phyloP scores from a whole-genome alignment of 805 yeast species.

The Zygosaccharomyces bailii region DNA sequence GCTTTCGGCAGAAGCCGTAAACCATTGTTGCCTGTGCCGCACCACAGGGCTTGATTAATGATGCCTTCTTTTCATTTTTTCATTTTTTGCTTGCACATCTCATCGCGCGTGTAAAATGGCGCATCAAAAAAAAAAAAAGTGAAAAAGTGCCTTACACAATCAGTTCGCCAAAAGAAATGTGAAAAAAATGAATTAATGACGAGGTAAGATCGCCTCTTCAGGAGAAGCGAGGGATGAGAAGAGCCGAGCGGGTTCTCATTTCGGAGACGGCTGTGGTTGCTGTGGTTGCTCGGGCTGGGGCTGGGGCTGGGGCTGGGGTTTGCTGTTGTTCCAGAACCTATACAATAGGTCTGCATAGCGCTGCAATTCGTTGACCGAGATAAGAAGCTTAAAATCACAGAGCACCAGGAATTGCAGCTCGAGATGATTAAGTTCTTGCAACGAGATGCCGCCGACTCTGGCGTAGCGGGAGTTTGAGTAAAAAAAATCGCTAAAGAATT shows the following conservation, averaged over 20 bases:
- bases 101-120: slow-evolving; percentile 7
- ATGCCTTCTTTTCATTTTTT: slow-evolving; percentile 2
- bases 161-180: not conserved
- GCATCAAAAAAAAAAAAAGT: slow-evolving; percentile 3
- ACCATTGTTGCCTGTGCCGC: not conserved
- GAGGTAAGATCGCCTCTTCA: too few species aligned
- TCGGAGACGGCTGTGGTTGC: not conserved
- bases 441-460: slow-evolving; percentile 90
- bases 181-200: not conserved
- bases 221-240: too few species aligned
- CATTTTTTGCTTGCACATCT: not conserved
- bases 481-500: slow-evolving; percentile 90
- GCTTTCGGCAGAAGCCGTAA: not conserved
- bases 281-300: too few species aligned
- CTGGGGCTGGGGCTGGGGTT: slow-evolving; percentile 3
- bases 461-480: slow-evolving; percentile 94
- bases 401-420: slow-evolving; percentile 85
- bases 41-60: not conserved
- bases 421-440: slow-evolving; percentile 87
- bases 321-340: slow-evolving; percentile 63
- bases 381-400: slow-evolving; percentile 81
- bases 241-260: slow-evolving; percentile 5
- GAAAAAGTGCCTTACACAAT: too few species aligned
- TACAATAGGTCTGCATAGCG: slow-evolving; percentile 81
- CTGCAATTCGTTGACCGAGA: slow-evolving; percentile 86